A percentile compares a stretch with the other conserved stretches of the same genome.
phyloP scores from a whole-genome alignment of 805 yeast species.

The Teunomyces cretensis region DNA sequence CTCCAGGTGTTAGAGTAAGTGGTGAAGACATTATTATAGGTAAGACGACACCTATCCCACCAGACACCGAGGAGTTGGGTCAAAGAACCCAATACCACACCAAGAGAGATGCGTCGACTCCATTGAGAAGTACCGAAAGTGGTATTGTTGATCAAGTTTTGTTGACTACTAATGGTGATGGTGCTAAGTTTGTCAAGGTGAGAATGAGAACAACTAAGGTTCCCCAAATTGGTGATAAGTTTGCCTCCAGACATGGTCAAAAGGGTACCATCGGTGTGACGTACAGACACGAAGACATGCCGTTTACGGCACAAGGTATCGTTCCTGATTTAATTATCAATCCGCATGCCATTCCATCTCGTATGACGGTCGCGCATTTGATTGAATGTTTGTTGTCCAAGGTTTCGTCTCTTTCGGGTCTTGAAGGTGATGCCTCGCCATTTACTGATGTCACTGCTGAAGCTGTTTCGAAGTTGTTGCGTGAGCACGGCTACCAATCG shows the following conservation, averaged over 20 bases:
- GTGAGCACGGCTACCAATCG: conserved; percentile 96
- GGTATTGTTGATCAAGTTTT: conserved; percentile 98
- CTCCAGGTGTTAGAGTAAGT: conserved; percentile 97
- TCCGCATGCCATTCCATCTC: conserved; percentile 99
- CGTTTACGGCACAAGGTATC: conserved; percentile 91
- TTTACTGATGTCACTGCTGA: conserved; percentile 98
- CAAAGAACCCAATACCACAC: conserved; percentile 98
- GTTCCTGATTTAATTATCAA: conserved; percentile 97
- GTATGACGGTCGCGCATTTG: conserved; percentile 99
- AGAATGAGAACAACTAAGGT: conserved; percentile 98
- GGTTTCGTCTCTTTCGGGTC: conserved; percentile 91
- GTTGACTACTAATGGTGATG: conserved; percentile 96
- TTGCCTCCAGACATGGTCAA: conserved; percentile 99
- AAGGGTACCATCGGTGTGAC: conserved; percentile 99
- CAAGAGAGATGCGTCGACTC: conserved; percentile 97
- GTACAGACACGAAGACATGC: conserved; percentile 98
- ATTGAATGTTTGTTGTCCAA: conserved; percentile 96
- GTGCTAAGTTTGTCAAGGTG: conserved; percentile 94
- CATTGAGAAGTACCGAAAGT: conserved; percentile 91
- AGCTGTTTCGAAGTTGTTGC: conserved; percentile 85
- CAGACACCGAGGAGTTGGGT: conserved; percentile 97
- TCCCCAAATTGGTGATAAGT: conserved; percentile 99
- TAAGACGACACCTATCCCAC: conserved; percentile 98
- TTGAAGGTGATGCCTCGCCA: conserved; percentile 99
- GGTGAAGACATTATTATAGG: conserved; percentile 99